Evolutionary conservation across 306 rosid species (phyloP).

Genomic region (Rubus parviflorus): DNA sequence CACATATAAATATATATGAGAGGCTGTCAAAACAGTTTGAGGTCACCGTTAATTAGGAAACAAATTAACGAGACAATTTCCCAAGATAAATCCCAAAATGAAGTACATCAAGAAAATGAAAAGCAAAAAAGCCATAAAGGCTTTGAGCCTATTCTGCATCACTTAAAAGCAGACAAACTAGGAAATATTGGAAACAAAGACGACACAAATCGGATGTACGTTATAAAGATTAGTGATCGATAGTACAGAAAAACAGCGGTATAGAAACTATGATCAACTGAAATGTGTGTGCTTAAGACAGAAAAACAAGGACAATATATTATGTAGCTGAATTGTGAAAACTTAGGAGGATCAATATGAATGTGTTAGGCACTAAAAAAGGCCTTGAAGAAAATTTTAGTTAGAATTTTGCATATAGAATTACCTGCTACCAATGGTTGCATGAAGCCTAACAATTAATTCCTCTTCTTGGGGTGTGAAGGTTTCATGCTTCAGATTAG

Average conservation of each 20-base stretch:
- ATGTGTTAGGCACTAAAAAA: not conserved
- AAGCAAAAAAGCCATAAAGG: not conserved
- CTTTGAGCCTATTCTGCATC: not conserved
- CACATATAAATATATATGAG: constrained; percentile 3
- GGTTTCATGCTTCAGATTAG: constrained; percentile 63
- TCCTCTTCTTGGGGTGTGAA: constrained; percentile 89
- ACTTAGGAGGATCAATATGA: not conserved
- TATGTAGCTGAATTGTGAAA: not conserved
- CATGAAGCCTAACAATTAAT: constrained; percentile 78
- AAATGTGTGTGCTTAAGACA: not conserved
- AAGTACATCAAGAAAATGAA: not conserved
- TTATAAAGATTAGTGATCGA: not conserved
- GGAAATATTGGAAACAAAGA: not conserved
- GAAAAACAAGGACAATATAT: not conserved
- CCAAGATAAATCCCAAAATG: not conserved
- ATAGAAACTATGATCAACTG: not conserved
- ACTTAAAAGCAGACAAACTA: not conserved
- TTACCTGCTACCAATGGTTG: constrained; percentile 98
- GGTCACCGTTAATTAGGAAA: not conserved
- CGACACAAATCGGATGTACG: not conserved
- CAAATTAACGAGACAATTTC: not conserved
- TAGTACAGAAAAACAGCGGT: not conserved
- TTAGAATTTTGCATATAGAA: not conserved
- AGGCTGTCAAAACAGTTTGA: constrained; percentile 19
- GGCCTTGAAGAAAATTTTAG: too few relatives aligned